Evolutionary conservation across 2,329 filamentous ascomycete species (phyloP).

Genomic region (Pseudogymnoascus sp.): DNA sequence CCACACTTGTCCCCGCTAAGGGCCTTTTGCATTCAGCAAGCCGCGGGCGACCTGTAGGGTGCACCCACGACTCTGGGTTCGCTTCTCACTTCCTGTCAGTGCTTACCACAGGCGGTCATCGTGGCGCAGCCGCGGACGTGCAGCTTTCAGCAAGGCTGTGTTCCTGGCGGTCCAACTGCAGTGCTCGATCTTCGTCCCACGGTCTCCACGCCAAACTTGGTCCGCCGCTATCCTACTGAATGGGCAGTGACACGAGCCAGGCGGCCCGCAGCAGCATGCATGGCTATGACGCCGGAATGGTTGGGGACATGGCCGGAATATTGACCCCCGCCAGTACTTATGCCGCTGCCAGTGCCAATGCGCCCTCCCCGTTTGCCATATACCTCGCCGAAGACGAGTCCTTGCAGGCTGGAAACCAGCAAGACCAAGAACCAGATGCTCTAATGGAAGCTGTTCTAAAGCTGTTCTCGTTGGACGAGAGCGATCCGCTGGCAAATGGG

Average conservation of each 20-base stretch:
- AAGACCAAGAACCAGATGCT: conserved; percentile 1
- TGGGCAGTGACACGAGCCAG: conserved; percentile 3
- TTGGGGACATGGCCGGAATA: neutral
- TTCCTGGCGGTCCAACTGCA: neutral
- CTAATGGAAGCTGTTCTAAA: conserved; percentile 7
- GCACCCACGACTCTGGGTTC: neutral
- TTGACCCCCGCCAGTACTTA: neutral
- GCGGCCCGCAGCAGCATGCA: conserved; percentile 4
- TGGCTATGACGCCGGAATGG: neutral
- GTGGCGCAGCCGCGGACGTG: neutral
- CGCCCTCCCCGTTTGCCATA: neutral
- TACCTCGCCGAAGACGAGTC: conserved; percentile 5
- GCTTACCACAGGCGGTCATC: neutral
- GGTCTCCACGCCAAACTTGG: conserved; percentile 1
- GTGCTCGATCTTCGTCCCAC: neutral
- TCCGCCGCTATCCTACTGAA: neutral
- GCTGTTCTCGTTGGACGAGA: conserved; percentile 18
- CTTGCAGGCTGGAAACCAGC: neutral
- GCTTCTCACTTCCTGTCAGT: conserved; percentile 7
- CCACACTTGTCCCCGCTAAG: neutral
- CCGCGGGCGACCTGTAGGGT: neutral
- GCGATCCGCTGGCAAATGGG: conserved; percentile 11
- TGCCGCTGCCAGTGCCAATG: neutral
- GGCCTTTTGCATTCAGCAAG: neutral
- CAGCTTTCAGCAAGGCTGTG: conserved; percentile 5